These are phyloP conservation scores for Torulaspora microellipsoides DNA, from an alignment of 805 yeast genomes.

Conservation along the genomic window DNA sequence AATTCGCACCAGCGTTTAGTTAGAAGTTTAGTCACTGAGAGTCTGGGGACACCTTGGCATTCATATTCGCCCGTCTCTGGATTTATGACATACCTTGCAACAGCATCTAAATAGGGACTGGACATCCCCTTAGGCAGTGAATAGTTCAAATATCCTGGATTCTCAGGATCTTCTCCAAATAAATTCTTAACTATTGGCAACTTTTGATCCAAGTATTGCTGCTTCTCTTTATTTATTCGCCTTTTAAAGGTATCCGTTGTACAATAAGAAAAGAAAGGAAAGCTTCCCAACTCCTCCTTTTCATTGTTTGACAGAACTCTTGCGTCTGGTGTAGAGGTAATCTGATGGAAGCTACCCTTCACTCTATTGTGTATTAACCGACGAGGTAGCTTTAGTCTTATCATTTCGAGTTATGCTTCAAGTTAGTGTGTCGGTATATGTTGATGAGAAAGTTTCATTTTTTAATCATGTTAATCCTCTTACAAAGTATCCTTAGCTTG, in stretches of 20 bases:
- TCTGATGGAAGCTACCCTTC: too few species aligned
- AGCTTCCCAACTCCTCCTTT: slow-evolving; percentile 7
- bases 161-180: slow-evolving; percentile 17
- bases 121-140: slow-evolving; percentile 15
- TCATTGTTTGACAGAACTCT: slow-evolving; percentile 9
- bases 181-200: slow-evolving; percentile 14
- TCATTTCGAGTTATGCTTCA: too few species aligned
- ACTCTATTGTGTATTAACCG: too few species aligned
- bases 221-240: slow-evolving; percentile 8
- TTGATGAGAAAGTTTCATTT: too few species aligned
- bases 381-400: too few species aligned
- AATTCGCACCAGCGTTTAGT: slow-evolving; percentile 69
- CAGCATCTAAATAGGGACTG: slow-evolving; percentile 19
- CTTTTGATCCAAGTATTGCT: slow-evolving; percentile 19
- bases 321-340: not conserved
- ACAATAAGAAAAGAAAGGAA: slow-evolving; percentile 12
- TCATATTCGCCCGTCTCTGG: slow-evolving; percentile 8
- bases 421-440: too few species aligned
- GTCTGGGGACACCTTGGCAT: slow-evolving; percentile 14
- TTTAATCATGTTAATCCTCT: too few species aligned
- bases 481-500: too few species aligned
- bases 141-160: slow-evolving; percentile 16
- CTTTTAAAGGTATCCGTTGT: not conserved
- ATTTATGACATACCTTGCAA: slow-evolving; percentile 8
- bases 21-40: slow-evolving; percentile 52